Percentiles rank a stretch among this genome's conserved stretches.
Conservation (phyloP, 2,329 filamentous ascomycete species). For the Alternaria sp. region DNA sequence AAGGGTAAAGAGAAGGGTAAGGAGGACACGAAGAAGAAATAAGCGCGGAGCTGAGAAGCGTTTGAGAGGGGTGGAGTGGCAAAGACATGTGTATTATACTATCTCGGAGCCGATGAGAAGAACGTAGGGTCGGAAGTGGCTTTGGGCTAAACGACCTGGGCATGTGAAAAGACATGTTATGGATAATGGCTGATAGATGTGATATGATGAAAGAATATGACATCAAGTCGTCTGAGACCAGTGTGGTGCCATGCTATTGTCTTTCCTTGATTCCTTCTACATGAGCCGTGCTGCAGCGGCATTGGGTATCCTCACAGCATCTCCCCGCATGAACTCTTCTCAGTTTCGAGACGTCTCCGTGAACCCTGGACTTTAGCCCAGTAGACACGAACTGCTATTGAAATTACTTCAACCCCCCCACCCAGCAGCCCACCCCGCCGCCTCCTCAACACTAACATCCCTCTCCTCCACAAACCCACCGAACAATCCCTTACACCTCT, state of each 20-base stretch:
- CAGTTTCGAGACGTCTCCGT: too few relatives aligned
- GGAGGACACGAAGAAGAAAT: conserved; percentile 65
- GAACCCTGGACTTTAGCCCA: too few relatives aligned
- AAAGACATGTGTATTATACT: conserved; percentile 32
- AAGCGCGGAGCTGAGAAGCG: conserved; percentile 49
- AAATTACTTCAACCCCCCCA: conserved; percentile 37
- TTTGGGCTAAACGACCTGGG: background rate
- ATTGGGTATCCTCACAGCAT: conserved; percentile 25
- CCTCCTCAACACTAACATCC: conserved; percentile 66
- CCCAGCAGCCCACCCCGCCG: conserved; percentile 70
- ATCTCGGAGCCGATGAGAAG: conserved; percentile 9
- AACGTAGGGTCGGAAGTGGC: background rate
- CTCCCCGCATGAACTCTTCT: too few relatives aligned
- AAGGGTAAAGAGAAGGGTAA: conserved; percentile 64
- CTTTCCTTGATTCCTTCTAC: too few relatives aligned
- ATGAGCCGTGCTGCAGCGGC: conserved; percentile 32
- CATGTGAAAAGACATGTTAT: conserved; percentile 7
- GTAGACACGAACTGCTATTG: background rate
- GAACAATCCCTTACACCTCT: conserved; percentile 67
- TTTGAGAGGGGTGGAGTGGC: conserved; percentile 5
- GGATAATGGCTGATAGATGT: conserved; percentile 36
- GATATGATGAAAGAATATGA: conserved; percentile 22
- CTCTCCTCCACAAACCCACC: conserved; percentile 63
- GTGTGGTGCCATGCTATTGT: too few relatives aligned
- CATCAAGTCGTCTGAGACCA: background rate